Evolutionary conservation across 2,329 filamentous ascomycete genomes (phyloP).

Genomic region (Cordyceps militaris): DNA sequence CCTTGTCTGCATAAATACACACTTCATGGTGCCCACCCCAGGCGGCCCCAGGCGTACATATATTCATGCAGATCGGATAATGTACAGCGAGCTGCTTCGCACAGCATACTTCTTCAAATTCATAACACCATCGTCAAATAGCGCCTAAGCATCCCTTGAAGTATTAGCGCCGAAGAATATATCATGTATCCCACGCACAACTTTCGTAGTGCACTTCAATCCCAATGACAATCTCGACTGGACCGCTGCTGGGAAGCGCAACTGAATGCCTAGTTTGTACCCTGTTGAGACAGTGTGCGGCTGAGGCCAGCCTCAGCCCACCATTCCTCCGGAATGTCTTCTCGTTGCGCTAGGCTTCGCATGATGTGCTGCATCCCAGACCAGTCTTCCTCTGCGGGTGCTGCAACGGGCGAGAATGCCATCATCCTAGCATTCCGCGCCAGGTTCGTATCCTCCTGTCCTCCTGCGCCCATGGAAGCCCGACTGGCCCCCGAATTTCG

Average conservation of each 20-base stretch:
- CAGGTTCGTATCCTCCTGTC: constrained; percentile 20
- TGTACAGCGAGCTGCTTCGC: not conserved
- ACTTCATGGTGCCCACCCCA: too few species aligned
- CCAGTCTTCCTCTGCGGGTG: constrained; percentile 31
- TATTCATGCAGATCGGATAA: not conserved
- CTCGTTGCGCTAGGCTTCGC: constrained; percentile 58
- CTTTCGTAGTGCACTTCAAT: not conserved
- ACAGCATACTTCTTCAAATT: not conserved
- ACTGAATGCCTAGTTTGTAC: constrained; percentile 10
- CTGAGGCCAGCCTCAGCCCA: constrained; percentile 66
- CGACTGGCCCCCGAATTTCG: constrained; percentile 22
- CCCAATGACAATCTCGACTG: not conserved
- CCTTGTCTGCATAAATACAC: too few species aligned
- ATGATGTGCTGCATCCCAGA: constrained; percentile 67
- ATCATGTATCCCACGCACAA: too few species aligned
- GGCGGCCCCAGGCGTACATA: too few species aligned
- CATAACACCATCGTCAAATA: not conserved
- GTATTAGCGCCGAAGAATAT: not conserved
- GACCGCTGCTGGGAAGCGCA: not conserved
- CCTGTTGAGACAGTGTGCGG: constrained; percentile 41
- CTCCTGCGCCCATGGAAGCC: constrained; percentile 21
- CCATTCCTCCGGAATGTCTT: constrained; percentile 77
- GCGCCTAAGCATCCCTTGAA: too few species aligned
- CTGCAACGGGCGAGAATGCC: constrained; percentile 20
- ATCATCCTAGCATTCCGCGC: constrained; percentile 13